Evolutionary conservation across 2,329 filamentous ascomycete genomes (phyloP).

Genomic region (Hymenoscyphus albidus): DNA sequence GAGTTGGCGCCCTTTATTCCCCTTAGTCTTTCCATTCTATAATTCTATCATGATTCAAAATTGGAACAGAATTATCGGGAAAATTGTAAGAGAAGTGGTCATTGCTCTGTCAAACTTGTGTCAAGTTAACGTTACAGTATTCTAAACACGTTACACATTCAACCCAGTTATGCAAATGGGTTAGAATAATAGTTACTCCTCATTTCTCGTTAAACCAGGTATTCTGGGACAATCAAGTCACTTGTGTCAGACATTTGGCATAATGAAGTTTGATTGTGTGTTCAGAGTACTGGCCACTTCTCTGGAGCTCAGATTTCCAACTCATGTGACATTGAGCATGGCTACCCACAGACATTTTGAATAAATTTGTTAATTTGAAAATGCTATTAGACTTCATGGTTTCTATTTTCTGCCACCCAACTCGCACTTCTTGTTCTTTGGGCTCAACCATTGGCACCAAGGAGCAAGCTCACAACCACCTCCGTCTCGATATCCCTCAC

Average conservation of each 20-base stretch:
- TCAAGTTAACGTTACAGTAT: too few relatives aligned
- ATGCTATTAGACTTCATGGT: background rate
- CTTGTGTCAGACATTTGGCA: too few relatives aligned
- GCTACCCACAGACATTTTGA: too few relatives aligned
- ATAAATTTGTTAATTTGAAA: background rate
- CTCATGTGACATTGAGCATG: background rate
- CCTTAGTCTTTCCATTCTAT: background rate
- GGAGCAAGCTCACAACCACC: constrained; percentile 23
- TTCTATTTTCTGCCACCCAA: background rate
- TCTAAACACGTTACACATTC: background rate
- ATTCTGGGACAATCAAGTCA: too few relatives aligned
- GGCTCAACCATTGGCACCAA: constrained; percentile 1
- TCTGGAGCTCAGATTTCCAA: background rate
- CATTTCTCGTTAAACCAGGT: too few relatives aligned
- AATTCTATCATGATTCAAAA: background rate
- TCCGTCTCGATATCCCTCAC: background rate
- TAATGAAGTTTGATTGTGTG: too few relatives aligned
- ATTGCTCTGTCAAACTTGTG: too few relatives aligned
- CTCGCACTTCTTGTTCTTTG: constrained; percentile 4
- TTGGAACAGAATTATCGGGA: background rate
- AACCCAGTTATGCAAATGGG: too few relatives aligned
- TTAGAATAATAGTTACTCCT: too few relatives aligned
- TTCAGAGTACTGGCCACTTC: too few relatives aligned
- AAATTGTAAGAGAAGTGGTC: too few relatives aligned
- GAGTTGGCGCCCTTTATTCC: background rate